Percentiles rank a stretch among this genome's conserved stretches.
These are phyloP conservation scores for Alternaria hordeiaustralica DNA, from an alignment of 2,329 filamentous ascomycete genomes.

Conservation along the genomic window DNA sequence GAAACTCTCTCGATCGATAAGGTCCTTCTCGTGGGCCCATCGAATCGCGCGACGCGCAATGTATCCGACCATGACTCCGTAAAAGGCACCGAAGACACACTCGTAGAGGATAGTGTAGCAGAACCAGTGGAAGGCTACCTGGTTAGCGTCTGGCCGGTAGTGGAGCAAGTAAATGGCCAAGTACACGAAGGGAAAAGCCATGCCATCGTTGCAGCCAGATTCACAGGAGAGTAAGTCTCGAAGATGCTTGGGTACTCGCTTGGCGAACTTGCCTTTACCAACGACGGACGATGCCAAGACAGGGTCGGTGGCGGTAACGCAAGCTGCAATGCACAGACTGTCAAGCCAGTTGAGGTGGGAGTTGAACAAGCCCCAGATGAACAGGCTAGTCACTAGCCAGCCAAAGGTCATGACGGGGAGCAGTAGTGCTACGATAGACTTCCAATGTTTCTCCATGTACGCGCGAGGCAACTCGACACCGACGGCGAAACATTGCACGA, in stretches of 20 bases:
- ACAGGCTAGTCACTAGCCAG: slow-evolving; percentile 89
- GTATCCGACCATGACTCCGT: slow-evolving; percentile 87
- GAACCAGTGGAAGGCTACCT: slow-evolving; percentile 85
- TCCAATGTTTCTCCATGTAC: slow-evolving; percentile 99
- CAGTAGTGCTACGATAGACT: slow-evolving; percentile 84
- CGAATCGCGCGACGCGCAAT: slow-evolving; percentile 90
- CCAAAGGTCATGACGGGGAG: slow-evolving; percentile 97
- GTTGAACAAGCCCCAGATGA: slow-evolving; percentile 89
- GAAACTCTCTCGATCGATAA: slow-evolving; percentile 96
- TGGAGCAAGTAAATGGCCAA: slow-evolving; percentile 87
- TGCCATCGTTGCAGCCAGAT: slow-evolving; percentile 98
- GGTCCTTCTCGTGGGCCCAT: slow-evolving; percentile 78
- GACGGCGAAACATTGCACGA: slow-evolving; percentile 91
- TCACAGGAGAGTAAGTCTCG: slow-evolving; percentile 93
- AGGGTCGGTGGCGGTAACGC: slow-evolving; percentile 95
- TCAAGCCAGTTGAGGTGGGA: slow-evolving; percentile 84
- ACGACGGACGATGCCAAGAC: slow-evolving; percentile 97
- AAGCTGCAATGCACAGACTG: slow-evolving; percentile 84
- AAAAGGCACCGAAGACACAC: slow-evolving; percentile 90
- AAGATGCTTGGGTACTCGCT: slow-evolving; percentile 95
- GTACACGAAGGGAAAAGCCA: slow-evolving; percentile 99
- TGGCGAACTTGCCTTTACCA: slow-evolving; percentile 98
- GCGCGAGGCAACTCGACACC: slow-evolving; percentile 88
- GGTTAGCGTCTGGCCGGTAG: slow-evolving; percentile 71
- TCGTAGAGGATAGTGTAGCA: slow-evolving; percentile 92